Base-by-base conservation (phyloP, 306 rosid genomes). In the Adenanthera pavonina region DNA sequence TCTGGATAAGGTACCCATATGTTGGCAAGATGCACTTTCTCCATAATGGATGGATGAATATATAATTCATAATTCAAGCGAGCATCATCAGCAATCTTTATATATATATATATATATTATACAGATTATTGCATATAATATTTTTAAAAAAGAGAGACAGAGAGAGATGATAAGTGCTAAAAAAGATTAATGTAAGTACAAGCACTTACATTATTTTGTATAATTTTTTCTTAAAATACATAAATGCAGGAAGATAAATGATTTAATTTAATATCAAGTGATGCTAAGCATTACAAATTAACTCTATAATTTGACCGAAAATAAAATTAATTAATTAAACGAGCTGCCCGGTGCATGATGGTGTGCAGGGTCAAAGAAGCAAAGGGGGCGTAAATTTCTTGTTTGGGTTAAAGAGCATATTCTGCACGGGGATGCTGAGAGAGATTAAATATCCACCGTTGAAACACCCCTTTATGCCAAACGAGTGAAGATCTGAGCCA, bases 401-500 rank as follows among this genome's bases (percentile, higher is more conserved):
- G 77, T 40, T 64, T 68, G 36, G 78, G 86, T 0, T 81, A 82
- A 74, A 64, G 53, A 75, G 90, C 77, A 83, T 80, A 83, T 78
- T 85, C 66, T 84, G 69, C 51, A 46, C 74, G 77, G 19, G 72
- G 62, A 61, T 59, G 57, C 14, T 44, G n/a, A n/a, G n/a, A n/a
- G 36, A 77, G 33, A 15, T 36, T 65, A 34, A 10, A 40, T 77
- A 10, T 80, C 52, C 77, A 67, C 91, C 91, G 82, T 90, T 73
- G 51, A 91, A 86, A 86, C 49, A 25, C 35, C 51, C 81, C 30
- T 84, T 82, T 68, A 46, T 70, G 69, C 77, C 80, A 74, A 84
- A 78, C 69, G 57, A 83, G 79, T 71, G 67, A 84, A 57, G 83
- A 75, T 83, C 69, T 17, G 69, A 70, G 34, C 56, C 77, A 62